Conservation (phyloP, 495 filamentous ascomycete genomes). For the Rostrohypoxylon terebratum region DNA sequence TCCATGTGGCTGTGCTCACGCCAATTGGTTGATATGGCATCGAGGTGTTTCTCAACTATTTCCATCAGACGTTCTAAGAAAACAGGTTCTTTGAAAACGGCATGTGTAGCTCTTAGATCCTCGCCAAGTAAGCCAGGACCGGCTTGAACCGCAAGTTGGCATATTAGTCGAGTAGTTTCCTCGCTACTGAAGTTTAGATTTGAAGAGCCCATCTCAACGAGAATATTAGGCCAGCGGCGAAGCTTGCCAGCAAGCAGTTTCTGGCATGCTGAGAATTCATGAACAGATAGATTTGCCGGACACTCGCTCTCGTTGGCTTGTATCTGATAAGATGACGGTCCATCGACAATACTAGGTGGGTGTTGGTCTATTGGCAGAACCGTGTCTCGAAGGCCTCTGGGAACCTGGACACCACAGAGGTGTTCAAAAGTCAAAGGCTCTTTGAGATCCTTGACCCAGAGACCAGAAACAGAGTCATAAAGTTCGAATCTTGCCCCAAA, state of each 20-base stretch:
- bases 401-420: conserved; percentile 52
- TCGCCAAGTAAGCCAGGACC: conserved; percentile 55
- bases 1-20: conserved; percentile 64
- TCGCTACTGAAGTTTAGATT: conserved; percentile 67
- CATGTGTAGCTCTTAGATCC: conserved; percentile 56
- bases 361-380: conserved; percentile 25
- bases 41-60: conserved; percentile 56
- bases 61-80: conserved; percentile 60
- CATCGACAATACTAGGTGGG: conserved; percentile 45
- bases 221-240: conserved; percentile 61
- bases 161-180: conserved; percentile 54
- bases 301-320: conserved; percentile 66
- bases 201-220: conserved; percentile 63
- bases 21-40: conserved; percentile 61
- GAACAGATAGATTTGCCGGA: conserved; percentile 57
- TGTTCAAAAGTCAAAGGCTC: conserved; percentile 53
- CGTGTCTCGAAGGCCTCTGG: conserved; percentile 44
- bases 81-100: conserved; percentile 56
- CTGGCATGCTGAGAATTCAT: conserved; percentile 66
- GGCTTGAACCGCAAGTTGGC: conserved; percentile 59
- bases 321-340: conserved; percentile 66
- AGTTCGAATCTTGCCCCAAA: conserved; percentile 41
- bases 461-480: conserved; percentile 37
- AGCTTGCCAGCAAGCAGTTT: conserved; percentile 57
- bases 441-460: conserved; percentile 51